Evolutionary conservation across 306 rosid species (phyloP), one percentile per base, ranked within the genome.

Genomic region (Quercus ilex): DNA sequence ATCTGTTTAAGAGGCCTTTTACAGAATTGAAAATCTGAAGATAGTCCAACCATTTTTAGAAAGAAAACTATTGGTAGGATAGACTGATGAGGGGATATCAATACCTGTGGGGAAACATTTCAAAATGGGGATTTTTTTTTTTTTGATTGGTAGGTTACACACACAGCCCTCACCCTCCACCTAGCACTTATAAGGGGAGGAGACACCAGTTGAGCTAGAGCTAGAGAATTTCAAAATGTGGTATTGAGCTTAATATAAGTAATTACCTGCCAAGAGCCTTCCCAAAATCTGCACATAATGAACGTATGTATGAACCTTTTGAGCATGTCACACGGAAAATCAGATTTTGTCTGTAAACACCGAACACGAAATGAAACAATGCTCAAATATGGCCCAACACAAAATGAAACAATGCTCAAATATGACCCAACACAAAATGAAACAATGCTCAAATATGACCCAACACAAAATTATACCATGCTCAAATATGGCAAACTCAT

Each of bases 251-350:
- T 49, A 13, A 49, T 49, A 31, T 31, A 69, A 80, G 53, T 62
- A 23, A 77, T 82, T 82, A 94, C 99, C 99, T 94, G 88, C 97
- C 97, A 55, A 94, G 95, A 80, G 89, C 91, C 84, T 94, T 94
- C 78, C 97, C 99, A 30, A 91, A 76, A 89, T 94, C 99, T 5
- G 97, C 99, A 80, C 99, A 94, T 35, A 94, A 87, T 6, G 97
- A 94, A 51, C 99, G 85, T 58, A 94, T 92, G 75, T 94, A 94
- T 72, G 99, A 92, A 75, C 99, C 99, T 87, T 94, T 94, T 2
- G 99, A 92, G 83, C 97, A 92, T 60, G 80, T 86, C 74, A 94
- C 97, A 72, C 97, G 91, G 84, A 94, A 94, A 80, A 92, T 89
- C 80, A 94, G 90, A 86, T 94, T 94, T 82, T 92, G 97, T 79